These are phyloP conservation scores for Solanum chilense DNA, from an alignment of 257 asterid genomes.

Conservation along the genomic window DNA sequence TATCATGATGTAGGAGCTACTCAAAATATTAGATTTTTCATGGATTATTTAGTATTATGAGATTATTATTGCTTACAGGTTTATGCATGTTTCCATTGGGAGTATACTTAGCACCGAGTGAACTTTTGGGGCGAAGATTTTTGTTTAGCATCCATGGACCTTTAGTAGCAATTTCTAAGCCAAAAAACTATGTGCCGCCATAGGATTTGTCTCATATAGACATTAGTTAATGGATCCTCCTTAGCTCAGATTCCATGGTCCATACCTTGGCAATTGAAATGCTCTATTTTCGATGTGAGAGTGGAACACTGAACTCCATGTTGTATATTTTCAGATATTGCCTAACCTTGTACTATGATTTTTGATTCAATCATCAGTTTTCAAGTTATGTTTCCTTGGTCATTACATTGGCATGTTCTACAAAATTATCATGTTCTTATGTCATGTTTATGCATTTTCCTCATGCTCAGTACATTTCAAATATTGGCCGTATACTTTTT, in stretches of 20 bases:
- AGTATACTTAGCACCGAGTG: too few relatives aligned
- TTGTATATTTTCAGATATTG: background rate
- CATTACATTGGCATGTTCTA: background rate
- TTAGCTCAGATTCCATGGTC: background rate
- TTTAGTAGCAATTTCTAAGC: too few relatives aligned
- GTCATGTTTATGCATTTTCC: background rate
- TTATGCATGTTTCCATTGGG: too few relatives aligned
- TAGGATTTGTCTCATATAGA: background rate
- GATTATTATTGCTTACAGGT: too few relatives aligned
- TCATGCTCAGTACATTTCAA: background rate
- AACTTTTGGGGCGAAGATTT: too few relatives aligned
- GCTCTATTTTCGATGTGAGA: background rate
- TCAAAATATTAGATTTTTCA: too few relatives aligned
- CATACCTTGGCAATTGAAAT: background rate
- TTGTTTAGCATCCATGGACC: too few relatives aligned
- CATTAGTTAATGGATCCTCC: background rate
- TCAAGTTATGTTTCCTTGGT: background rate
- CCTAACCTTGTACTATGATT: background rate
- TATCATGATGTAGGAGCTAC: too few relatives aligned
- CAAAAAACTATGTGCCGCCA: background rate
- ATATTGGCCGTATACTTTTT: background rate
- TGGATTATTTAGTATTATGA: too few relatives aligned
- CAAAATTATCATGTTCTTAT: background rate
- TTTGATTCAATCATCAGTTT: too few relatives aligned
- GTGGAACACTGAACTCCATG: background rate